Evolutionary conservation across 495 filamentous ascomycete species (phyloP).

Genomic region (Penicillium odoratum): DNA sequence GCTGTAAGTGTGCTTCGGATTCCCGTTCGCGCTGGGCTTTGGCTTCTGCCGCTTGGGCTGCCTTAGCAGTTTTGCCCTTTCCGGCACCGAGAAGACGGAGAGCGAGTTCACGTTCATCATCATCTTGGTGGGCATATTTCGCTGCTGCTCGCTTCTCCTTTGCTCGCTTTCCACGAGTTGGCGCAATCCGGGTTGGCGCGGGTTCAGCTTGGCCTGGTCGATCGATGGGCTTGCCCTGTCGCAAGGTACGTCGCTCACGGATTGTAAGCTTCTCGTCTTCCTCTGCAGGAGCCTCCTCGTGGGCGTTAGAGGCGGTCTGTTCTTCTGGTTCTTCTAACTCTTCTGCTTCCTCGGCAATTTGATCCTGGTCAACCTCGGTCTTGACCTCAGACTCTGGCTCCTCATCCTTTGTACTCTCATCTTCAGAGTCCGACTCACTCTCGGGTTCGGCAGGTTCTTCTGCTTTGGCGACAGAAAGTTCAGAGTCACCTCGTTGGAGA

Average conservation of each 20-base stretch:
- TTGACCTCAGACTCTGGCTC: constrained; percentile 21
- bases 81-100: constrained; percentile 78
- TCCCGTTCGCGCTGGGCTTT: constrained; percentile 61
- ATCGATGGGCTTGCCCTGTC: constrained; percentile 43
- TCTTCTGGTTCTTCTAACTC: constrained; percentile 16
- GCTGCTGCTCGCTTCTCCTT: constrained; percentile 85
- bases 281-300: constrained; percentile 20
- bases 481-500: constrained; percentile 32
- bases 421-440: constrained; percentile 30
- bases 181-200: constrained; percentile 23
- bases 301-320: constrained; percentile 15
- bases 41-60: constrained; percentile 48
- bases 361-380: constrained; percentile 17
- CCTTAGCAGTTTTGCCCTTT: constrained; percentile 53
- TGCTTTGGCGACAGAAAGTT: constrained; percentile 27
- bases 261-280: constrained; percentile 48
- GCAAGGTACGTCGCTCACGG: constrained; percentile 48
- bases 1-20: constrained; percentile 61
- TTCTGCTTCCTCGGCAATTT: constrained; percentile 17
- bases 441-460: constrained; percentile 32
- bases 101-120: constrained; percentile 82
- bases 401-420: constrained; percentile 28
- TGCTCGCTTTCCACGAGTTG: constrained; percentile 74
- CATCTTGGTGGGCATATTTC: constrained; percentile 95
- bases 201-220: constrained; percentile 18